Evolutionary conservation across 177 flowering plant species (phyloP), one percentile per base, ranked within the genome.

Genomic region (Vitis hybrid): DNA sequence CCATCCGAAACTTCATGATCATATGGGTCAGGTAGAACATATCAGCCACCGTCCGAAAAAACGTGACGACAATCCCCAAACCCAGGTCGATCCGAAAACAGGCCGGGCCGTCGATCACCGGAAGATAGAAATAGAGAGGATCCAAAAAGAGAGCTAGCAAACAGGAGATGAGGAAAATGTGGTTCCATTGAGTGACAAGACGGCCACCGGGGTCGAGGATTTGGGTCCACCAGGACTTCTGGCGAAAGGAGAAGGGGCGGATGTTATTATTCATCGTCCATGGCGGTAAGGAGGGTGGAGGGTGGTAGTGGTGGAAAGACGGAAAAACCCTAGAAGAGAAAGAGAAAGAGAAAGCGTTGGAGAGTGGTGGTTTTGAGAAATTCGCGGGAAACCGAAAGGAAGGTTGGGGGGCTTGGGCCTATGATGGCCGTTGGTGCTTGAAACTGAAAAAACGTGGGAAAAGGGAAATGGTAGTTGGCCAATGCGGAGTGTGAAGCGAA

Each of bases 71-170:
- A 60, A 80, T 19, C 3, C 80, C 82, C 11, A 80, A 66, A 2
- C 69, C 20, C 8, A 74, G 1, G 61, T 80, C 75, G 62, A 72
- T 70, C 3, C 31, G 6, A 67, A 83, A 58, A 72, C 86, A 83
- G 22, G 77, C 74, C 18, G 71, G 67, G 48, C 69, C 77, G 8
- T 62, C 77, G 72, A 86, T 78, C 22, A 68, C 39, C 65, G 92
- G 93, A 18, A 91, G 79, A 74, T 73, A 89, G 76, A 95, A 85
- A 78, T 86, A 95, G 39, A 93, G 86, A 10, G 99, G 98, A 72
- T 95, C 99, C 19, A 93, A 33, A 74, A 88, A 93, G 65, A 95
- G 82, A 1, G 98, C 92, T 10, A 89, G 8, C 10, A 95, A 65
- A 72, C 87, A 90, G 14, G 84, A 74, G 19, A 86, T 57, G 5